These are phyloP conservation scores for Yamadazyma mexicana DNA, from an alignment of 1,139 yeast species.

Conservation along the genomic window DNA sequence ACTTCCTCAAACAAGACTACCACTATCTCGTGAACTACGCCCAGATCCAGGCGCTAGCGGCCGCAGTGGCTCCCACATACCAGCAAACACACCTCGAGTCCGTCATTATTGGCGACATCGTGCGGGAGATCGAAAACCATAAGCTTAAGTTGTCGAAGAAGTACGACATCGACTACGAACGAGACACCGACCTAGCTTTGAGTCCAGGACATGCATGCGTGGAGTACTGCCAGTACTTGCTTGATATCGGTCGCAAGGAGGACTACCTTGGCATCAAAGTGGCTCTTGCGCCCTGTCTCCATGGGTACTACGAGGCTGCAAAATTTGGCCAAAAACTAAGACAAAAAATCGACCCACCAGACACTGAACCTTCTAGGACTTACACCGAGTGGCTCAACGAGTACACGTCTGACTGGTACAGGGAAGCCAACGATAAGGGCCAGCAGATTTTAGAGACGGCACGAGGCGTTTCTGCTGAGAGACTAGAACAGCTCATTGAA, in stretches of 20 bases:
- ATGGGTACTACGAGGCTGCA: conserved; percentile 67
- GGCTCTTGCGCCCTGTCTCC: conserved; percentile 74
- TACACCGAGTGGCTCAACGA: conserved; percentile 64
- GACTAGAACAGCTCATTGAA: conserved; percentile 49
- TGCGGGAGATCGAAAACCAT: conserved; percentile 59
- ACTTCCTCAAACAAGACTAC: conserved; percentile 71
- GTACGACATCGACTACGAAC: conserved; percentile 47
- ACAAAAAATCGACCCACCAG: conserved; percentile 8
- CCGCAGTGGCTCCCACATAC: conserved; percentile 59
- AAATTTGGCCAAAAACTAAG: conserved; percentile 22
- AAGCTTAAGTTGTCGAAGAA: conserved; percentile 45
- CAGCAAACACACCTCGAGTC: conserved; percentile 55
- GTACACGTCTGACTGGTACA: conserved; percentile 59
- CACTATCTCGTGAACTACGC: conserved; percentile 70
- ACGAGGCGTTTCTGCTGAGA: background rate
- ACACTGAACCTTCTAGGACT: conserved; percentile 9
- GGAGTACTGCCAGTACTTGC: conserved; percentile 61
- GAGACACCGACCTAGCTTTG: conserved; percentile 39
- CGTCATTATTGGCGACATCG: conserved; percentile 50
- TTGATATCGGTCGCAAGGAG: conserved; percentile 48
- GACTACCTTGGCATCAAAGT: conserved; percentile 67
- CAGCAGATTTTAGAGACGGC: conserved; percentile 47
- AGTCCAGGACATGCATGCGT: conserved; percentile 56
- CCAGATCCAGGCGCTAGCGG: conserved; percentile 64
- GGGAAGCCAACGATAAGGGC: conserved; percentile 52